Conservation (phyloP, 2,329 filamentous ascomycete species). For the Claviceps sp. region DNA sequence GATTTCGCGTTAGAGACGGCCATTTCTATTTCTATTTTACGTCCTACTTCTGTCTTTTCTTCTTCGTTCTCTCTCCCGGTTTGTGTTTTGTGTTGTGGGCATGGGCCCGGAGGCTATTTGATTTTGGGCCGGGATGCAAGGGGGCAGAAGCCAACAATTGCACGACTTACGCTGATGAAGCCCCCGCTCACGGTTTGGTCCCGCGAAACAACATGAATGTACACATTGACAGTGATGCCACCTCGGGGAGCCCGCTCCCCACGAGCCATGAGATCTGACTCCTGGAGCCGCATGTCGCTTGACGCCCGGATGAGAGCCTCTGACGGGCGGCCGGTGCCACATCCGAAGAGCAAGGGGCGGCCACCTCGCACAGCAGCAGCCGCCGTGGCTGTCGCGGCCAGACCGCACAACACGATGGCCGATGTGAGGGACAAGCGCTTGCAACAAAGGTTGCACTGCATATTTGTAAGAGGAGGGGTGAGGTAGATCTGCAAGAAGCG, state of each 20-base stretch:
- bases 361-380: background rate
- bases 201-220: background rate
- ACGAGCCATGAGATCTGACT: background rate
- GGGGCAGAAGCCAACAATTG: background rate
- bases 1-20: too few relatives aligned
- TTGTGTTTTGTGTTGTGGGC: too few relatives aligned
- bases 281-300: background rate
- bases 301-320: background rate
- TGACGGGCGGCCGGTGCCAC: background rate
- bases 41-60: background rate
- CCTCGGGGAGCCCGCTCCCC: background rate
- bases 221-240: background rate
- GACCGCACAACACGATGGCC: background rate
- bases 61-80: background rate
- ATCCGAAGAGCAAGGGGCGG: background rate
- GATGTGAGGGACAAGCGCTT: background rate
- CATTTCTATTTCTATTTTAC: background rate
- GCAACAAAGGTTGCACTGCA: background rate
- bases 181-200: background rate
- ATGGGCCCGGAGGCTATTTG: too few relatives aligned
- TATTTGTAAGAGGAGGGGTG: too few relatives aligned
- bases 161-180: background rate
- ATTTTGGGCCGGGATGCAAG: too few relatives aligned
- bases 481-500: too few relatives aligned
- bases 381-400: background rate